A percentile compares a stretch with the other conserved stretches of the same genome.
Conservation (phyloP, 495 filamentous ascomycete genomes). For the Physcia stellaris region DNA sequence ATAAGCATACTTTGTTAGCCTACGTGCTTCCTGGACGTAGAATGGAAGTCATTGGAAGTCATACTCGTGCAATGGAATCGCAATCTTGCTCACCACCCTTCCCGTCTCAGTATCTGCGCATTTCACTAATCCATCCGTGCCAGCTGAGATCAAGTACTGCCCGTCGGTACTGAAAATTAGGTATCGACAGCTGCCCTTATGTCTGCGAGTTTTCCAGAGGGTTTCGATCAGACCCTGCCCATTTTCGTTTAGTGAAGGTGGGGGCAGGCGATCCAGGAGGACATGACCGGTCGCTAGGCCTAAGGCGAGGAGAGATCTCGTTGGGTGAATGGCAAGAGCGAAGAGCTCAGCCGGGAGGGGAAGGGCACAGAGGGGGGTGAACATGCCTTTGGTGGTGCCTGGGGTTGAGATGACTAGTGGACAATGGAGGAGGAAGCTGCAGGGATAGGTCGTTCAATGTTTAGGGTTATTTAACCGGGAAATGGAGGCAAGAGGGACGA, state of each 20-base stretch:
- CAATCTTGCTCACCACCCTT: slow-evolving; percentile 60
- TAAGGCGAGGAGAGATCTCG: slow-evolving; percentile 66
- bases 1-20: not conserved
- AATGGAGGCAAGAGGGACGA: too few relatives aligned
- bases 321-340: slow-evolving; percentile 74
- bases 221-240: slow-evolving; percentile 62
- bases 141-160: slow-evolving; percentile 66
- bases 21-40: not conserved
- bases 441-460: too few relatives aligned
- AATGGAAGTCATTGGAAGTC: not conserved
- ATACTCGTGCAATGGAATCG: slow-evolving; percentile 25
- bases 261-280: slow-evolving; percentile 67
- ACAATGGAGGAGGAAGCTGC: too few relatives aligned
- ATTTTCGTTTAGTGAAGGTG: slow-evolving; percentile 23
- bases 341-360: slow-evolving; percentile 81
- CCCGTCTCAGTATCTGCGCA: slow-evolving; percentile 70
- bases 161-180: slow-evolving; percentile 69
- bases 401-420: too few relatives aligned
- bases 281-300: slow-evolving; percentile 80
- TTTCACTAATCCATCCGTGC: slow-evolving; percentile 83
- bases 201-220: slow-evolving; percentile 72
- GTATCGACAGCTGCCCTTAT: slow-evolving; percentile 82
- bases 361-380: slow-evolving; percentile 81
- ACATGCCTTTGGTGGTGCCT: too few relatives aligned
- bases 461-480: too few relatives aligned